These are phyloP conservation scores for Mimosa bimucronata DNA, from an alignment of 306 rosid genomes.

Conservation along the genomic window DNA sequence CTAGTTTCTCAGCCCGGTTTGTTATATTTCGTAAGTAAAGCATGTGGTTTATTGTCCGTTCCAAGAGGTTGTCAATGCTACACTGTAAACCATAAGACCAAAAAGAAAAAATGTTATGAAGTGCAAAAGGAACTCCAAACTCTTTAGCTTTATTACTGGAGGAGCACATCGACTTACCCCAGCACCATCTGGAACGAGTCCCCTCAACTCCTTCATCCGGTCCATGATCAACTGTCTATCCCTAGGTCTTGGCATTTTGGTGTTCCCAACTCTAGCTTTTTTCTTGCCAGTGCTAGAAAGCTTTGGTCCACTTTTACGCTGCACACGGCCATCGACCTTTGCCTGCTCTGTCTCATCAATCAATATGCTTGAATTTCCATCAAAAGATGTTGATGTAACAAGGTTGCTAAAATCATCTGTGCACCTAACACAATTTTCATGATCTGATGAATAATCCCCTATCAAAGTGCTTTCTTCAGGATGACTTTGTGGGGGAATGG, in stretches of 20 bases:
- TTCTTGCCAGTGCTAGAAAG: constrained; percentile 42
- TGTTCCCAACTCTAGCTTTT: constrained; percentile 47
- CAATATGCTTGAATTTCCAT: constrained; percentile 44
- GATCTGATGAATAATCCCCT: constrained; percentile 42
- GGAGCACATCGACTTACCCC: constrained; percentile 50
- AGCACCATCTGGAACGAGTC: constrained; percentile 80
- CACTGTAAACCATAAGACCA: constrained; percentile 55
- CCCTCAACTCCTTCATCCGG: constrained; percentile 86
- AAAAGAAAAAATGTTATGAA: constrained; percentile 10
- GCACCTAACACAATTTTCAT: constrained; percentile 34
- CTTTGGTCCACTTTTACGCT: constrained; percentile 49
- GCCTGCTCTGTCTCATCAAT: constrained; percentile 37
- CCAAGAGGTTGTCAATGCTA: constrained; percentile 92
- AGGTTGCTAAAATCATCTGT: constrained; percentile 30
- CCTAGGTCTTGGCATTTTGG: constrained; percentile 70
- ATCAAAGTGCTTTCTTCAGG: constrained; percentile 45
- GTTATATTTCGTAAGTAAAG: constrained; percentile 58
- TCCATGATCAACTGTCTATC: constrained; percentile 97
- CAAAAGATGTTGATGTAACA: constrained; percentile 48
- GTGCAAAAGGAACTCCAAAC: constrained; percentile 8
- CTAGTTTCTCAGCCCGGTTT: constrained; percentile 71
- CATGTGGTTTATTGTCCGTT: constrained; percentile 83
- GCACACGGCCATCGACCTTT: constrained; percentile 28
- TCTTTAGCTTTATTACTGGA: not conserved
- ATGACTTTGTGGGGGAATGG: constrained; percentile 41